phyloP scores from a whole-genome alignment of 768 basidiomycete species.

The Tephrocybe sp. region DNA sequence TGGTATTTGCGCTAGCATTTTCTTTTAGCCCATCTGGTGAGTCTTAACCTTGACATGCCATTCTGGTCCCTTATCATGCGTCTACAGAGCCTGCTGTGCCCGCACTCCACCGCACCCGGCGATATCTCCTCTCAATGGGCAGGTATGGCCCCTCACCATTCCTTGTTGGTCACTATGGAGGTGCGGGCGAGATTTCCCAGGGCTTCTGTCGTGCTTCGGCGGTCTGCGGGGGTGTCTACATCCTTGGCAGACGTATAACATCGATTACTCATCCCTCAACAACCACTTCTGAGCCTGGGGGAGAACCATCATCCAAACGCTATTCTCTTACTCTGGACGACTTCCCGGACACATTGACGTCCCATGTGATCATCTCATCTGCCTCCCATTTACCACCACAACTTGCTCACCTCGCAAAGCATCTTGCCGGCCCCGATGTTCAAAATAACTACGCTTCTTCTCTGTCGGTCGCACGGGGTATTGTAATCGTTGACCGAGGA shows the following conservation, averaged over 20 bases:
- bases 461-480: slow-evolving; percentile 25
- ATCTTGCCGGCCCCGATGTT: slow-evolving; percentile 7
- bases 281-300: background rate
- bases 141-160: slow-evolving; percentile 83
- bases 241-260: slow-evolving; percentile 55
- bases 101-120: slow-evolving; percentile 67
- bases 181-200: slow-evolving; percentile 88
- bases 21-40: slow-evolving; percentile 60
- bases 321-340: slow-evolving; percentile 57
- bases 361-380: slow-evolving; percentile 56
- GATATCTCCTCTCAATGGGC: slow-evolving; percentile 77
- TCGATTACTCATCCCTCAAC: slow-evolving; percentile 21
- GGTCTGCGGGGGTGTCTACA: slow-evolving; percentile 74
- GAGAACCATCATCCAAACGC: slow-evolving; percentile 11
- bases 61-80: slow-evolving; percentile 9
- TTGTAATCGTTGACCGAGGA: slow-evolving; percentile 38
- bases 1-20: slow-evolving; percentile 80
- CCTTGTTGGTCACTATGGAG: slow-evolving; percentile 94
- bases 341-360: slow-evolving; percentile 57
- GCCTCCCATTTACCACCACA: slow-evolving; percentile 29
- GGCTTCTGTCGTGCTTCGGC: slow-evolving; percentile 89
- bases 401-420: slow-evolving; percentile 23
- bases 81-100: slow-evolving; percentile 62
- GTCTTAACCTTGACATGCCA: slow-evolving; percentile 12
- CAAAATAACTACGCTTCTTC: background rate